phyloP scores from a whole-genome alignment of 805 yeast genomes.

The Wickerhamomyces queroliae region DNA sequence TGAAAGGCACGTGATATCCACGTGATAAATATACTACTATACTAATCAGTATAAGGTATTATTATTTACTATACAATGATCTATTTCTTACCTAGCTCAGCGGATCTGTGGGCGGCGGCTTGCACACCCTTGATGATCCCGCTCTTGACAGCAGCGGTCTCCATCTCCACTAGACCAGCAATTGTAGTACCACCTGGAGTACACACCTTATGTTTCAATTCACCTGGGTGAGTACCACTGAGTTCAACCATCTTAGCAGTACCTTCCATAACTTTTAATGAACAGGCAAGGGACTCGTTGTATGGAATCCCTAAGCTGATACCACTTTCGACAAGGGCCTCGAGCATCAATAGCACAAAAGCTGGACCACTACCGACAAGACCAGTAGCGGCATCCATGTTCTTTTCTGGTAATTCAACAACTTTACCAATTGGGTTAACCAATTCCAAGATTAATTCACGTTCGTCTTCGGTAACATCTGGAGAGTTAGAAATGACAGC shows the following conservation, averaged over 20 bases:
- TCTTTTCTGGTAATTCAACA: slow-evolving; percentile 70
- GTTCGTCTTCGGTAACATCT: slow-evolving; percentile 39
- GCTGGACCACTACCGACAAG: slow-evolving; percentile 98
- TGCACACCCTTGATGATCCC: slow-evolving; percentile 86
- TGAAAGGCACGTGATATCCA: not conserved
- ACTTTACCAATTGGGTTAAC: slow-evolving; percentile 64
- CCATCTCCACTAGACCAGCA: slow-evolving; percentile 89
- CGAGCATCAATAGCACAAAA: slow-evolving; percentile 82
- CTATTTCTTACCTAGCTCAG: slow-evolving; percentile 46
- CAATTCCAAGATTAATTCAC: slow-evolving; percentile 38
- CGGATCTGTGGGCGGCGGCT: slow-evolving; percentile 84
- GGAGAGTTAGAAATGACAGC: slow-evolving; percentile 81
- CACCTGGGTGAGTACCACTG: slow-evolving; percentile 85
- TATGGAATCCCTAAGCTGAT: slow-evolving; percentile 90
- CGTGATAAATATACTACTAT: not conserved
- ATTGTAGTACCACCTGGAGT: slow-evolving; percentile 99
- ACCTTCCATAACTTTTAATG: slow-evolving; percentile 92
- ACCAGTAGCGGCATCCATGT: slow-evolving; percentile 95
- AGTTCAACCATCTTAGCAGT: slow-evolving; percentile 85
- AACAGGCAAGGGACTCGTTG: slow-evolving; percentile 75
- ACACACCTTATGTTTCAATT: slow-evolving; percentile 79
- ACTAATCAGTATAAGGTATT: not conserved
- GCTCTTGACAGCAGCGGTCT: slow-evolving; percentile 83
- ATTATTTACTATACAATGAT: not conserved
- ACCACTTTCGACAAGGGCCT: slow-evolving; percentile 91